These are phyloP conservation scores for Saturnispora ahearnii DNA, from an alignment of 805 yeast species.

Conservation along the genomic window DNA sequence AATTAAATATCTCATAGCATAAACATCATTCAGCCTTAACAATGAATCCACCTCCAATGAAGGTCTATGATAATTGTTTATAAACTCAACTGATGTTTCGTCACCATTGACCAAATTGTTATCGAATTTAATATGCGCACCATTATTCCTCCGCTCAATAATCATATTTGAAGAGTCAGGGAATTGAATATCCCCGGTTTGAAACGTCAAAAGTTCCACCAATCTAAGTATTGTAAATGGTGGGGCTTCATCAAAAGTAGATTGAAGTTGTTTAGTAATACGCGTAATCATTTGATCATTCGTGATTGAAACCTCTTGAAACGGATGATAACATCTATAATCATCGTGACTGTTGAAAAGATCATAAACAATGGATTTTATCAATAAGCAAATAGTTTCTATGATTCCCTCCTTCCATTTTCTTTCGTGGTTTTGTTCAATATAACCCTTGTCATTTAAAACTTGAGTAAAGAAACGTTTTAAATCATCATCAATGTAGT, in stretches of 20 bases:
- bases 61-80: constrained; percentile 4
- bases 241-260: background rate
- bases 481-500: background rate
- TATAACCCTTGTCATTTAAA: constrained; percentile 4
- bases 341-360: constrained; percentile 3
- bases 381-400: background rate
- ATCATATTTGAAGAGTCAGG: constrained; percentile 1
- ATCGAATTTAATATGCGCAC: background rate
- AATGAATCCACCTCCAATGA: background rate
- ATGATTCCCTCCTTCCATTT: constrained; percentile 1
- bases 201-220: constrained; percentile 2
- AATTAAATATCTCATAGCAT: constrained; percentile 3
- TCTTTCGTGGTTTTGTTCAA: background rate
- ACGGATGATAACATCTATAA: constrained; percentile 1
- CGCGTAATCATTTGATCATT: background rate
- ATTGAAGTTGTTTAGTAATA: background rate
- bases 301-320: background rate
- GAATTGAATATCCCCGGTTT: background rate
- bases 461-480: background rate
- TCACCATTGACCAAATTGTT: constrained; percentile 2
- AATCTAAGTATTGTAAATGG: constrained; percentile 3
- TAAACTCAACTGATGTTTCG: background rate
- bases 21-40: constrained; percentile 3
- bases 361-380: background rate
- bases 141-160: background rate